Percentiles rank a stretch among this genome's conserved stretches.
Evolutionary conservation across 129 eudicot genomes (phyloP).

Genomic region (Smallanthus sonchifolius): DNA sequence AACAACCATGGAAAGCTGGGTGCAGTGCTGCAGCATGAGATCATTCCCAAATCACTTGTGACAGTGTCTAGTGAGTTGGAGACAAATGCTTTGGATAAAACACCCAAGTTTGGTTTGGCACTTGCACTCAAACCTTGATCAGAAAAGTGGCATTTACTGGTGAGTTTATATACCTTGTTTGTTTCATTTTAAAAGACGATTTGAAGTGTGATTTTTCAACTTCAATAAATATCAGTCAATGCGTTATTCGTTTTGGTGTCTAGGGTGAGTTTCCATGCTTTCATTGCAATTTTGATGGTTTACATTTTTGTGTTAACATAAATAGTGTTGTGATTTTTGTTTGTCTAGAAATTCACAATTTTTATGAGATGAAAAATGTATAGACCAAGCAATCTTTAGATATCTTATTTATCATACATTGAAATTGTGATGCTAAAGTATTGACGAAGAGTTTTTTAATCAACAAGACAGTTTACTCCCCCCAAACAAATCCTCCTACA

Average conservation of each 20-base stretch:
- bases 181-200: slow-evolving; percentile 3
- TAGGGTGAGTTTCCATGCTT: too few relatives aligned
- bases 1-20: slow-evolving; percentile 86
- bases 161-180: neutral
- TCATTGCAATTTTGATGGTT: neutral
- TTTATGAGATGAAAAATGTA: neutral
- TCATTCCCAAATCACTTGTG: slow-evolving; percentile 71
- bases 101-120: slow-evolving; percentile 79
- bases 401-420: too few relatives aligned
- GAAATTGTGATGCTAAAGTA: neutral
- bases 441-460: too few relatives aligned
- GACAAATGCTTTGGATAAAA: slow-evolving; percentile 86
- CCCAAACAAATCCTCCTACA: too few relatives aligned
- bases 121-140: slow-evolving; percentile 79
- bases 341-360: neutral
- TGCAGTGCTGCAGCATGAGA: slow-evolving; percentile 79
- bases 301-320: neutral
- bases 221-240: slow-evolving; percentile 21
- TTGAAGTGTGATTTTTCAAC: slow-evolving; percentile 20
- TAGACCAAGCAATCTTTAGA: neutral
- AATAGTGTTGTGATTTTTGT: neutral
- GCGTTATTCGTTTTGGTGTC: slow-evolving; percentile 5
- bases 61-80: slow-evolving; percentile 79
- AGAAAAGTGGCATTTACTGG: neutral
- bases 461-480: neutral